A percentile compares a stretch with the other conserved stretches of the same genome.
phyloP scores from a whole-genome alignment of 1,139 yeast species.

The Diutina sp. region DNA sequence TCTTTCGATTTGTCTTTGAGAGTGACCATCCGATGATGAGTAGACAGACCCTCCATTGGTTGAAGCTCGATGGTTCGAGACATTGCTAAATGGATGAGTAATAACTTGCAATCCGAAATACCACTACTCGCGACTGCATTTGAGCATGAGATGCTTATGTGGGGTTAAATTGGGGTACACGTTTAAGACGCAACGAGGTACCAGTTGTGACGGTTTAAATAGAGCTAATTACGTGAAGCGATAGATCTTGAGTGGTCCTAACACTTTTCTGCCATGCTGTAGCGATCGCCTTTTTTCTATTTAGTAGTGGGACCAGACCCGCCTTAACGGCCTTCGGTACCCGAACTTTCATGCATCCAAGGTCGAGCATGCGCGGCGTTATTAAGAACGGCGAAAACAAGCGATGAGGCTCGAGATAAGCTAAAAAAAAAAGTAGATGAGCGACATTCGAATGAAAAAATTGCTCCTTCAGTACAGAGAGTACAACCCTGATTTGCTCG shows the following conservation, averaged over 20 bases:
- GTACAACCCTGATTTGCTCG: constrained; percentile 34
- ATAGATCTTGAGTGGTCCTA: too few relatives aligned
- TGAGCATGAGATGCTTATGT: background rate
- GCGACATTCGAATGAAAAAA: background rate
- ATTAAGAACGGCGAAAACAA: background rate
- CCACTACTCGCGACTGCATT: background rate
- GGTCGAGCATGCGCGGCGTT: background rate
- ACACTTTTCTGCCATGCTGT: too few relatives aligned
- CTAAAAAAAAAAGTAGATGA: background rate
- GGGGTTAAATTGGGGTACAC: background rate
- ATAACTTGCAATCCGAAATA: background rate
- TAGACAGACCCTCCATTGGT: background rate
- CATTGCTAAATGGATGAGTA: background rate
- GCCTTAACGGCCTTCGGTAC: background rate
- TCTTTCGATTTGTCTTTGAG: background rate
- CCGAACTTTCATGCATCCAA: background rate
- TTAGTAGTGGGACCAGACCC: background rate
- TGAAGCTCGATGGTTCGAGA: background rate
- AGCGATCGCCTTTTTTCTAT: too few relatives aligned
- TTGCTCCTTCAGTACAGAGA: constrained; percentile 30
- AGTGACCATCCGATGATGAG: background rate
- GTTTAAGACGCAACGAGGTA: too few relatives aligned
- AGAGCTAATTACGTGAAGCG: background rate
- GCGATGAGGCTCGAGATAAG: background rate
- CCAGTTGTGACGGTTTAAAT: too few relatives aligned